Evolutionary conservation across 1,284 basidiomycete species (phyloP), one percentile per base, ranked within the genome.

Genomic region (Fomitopsis schrenkii): DNA sequence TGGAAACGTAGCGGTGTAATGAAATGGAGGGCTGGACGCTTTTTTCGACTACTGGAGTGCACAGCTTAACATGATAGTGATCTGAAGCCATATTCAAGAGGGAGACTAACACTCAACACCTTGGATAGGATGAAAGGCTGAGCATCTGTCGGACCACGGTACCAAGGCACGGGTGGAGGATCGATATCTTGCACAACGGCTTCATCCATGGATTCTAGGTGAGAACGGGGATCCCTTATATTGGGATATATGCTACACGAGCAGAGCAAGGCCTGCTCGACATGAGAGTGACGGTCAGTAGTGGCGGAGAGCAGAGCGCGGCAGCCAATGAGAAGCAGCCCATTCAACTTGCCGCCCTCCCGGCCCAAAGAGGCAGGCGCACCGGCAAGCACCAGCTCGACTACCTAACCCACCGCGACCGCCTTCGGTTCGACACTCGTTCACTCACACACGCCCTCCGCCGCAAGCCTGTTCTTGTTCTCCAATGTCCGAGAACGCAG

Each of bases 1-100:
- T 6, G 87, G 87, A 66, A 89, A 90, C 41, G 80, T 74, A 3
- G 83, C 78, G 8, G 83, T 64, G 54, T 70, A 74, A 40, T 67
- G 63, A 42, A 72, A 67, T 1, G 62, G 60, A 26, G 48, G 19
- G 4, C 63, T 50, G 10, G 63, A 48, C 6, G 64, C 30, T n/a
- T 63, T 26, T 17, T 46, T 62, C 5, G 57, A 56, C 55, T 58
- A 45, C 67, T 66, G 17, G 69, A 70, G 72, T 74, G 33, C 12
- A 28, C 26, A 59, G 48, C 59, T 60, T 56, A 48, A 36, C 12
- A 50, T 53, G 19, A 40, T 15, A 40, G 14, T 33, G 14, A 8
- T 44, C 56, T 58, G 12, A 57, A 28, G 48, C 12, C 3, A 42
- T 55, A 64, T 44, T 26, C 60, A 56, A 60, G 26, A 12, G 9